These are phyloP conservation scores for Zygosaccharomyces siamensis DNA, from an alignment of 805 yeast genomes.

Conservation along the genomic window DNA sequence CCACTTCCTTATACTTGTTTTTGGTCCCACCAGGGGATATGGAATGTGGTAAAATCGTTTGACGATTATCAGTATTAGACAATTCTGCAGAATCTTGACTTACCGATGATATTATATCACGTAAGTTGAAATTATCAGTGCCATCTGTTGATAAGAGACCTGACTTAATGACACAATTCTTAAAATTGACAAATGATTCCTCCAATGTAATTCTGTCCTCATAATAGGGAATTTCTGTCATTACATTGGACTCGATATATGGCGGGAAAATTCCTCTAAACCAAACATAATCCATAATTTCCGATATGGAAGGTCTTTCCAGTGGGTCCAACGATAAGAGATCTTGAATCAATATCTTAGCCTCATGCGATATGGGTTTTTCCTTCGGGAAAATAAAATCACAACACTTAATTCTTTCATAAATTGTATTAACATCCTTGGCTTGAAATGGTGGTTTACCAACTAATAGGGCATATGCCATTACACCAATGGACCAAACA, in stretches of 20 bases:
- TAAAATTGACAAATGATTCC: slow-evolving; percentile 64
- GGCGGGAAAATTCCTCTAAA: slow-evolving; percentile 85
- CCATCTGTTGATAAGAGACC: slow-evolving; percentile 43
- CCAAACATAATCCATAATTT: slow-evolving; percentile 79
- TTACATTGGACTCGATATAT: slow-evolving; percentile 43
- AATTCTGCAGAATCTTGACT: slow-evolving; percentile 34
- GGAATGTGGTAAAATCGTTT: slow-evolving; percentile 74
- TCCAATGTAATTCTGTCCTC: slow-evolving; percentile 49
- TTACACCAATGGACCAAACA: slow-evolving; percentile 96
- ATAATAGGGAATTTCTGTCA: slow-evolving; percentile 58
- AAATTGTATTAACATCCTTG: slow-evolving; percentile 85
- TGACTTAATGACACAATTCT: slow-evolving; percentile 55
- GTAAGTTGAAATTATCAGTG: slow-evolving; percentile 4
- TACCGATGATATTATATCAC: slow-evolving; percentile 10
- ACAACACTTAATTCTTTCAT: slow-evolving; percentile 81
- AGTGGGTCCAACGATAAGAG: slow-evolving; percentile 74
- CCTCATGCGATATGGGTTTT: slow-evolving; percentile 61
- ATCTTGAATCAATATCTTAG: slow-evolving; percentile 64
- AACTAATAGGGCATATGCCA: slow-evolving; percentile 84
- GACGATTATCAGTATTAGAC: slow-evolving; percentile 23
- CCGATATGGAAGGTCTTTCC: slow-evolving; percentile 74
- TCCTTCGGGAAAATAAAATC: slow-evolving; percentile 77
- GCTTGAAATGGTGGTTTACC: slow-evolving; percentile 99
- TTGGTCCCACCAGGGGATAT: slow-evolving; percentile 90
- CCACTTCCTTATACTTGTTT: slow-evolving; percentile 75